These are phyloP conservation scores for Calonectria multiphialidica DNA, from an alignment of 2,329 filamentous ascomycete genomes.

Conservation along the genomic window DNA sequence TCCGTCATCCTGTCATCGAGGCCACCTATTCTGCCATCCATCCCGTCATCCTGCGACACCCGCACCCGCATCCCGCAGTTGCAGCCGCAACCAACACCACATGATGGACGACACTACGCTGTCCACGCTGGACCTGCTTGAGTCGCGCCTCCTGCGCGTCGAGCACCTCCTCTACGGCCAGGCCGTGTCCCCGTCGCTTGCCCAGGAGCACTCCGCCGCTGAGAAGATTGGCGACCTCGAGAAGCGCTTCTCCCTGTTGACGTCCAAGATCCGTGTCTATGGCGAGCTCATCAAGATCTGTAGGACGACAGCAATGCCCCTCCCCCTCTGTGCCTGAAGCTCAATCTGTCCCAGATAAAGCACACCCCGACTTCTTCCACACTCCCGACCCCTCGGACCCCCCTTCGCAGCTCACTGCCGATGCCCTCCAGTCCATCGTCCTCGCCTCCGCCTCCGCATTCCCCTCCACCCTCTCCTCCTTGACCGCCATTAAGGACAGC, in stretches of 20 bases:
- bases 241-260: conserved; percentile 62
- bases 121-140: conserved; percentile 67
- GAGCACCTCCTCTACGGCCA: conserved; percentile 70
- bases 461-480: conserved; percentile 66
- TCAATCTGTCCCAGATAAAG: conserved; percentile 56
- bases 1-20: conserved; percentile 27
- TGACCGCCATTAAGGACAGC: conserved; percentile 68
- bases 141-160: conserved; percentile 69
- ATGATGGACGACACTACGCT: conserved; percentile 65
- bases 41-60: conserved; percentile 20
- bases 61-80: conserved; percentile 38
- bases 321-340: background rate
- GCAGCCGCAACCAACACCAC: conserved; percentile 47
- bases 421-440: conserved; percentile 66
- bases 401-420: conserved; percentile 63
- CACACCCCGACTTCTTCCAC: conserved; percentile 68
- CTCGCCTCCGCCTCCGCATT: conserved; percentile 69
- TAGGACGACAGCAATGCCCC: conserved; percentile 49
- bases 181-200: conserved; percentile 44
- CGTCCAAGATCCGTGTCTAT: conserved; percentile 67
- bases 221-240: conserved; percentile 64
- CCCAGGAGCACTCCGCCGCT: conserved; percentile 55
- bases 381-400: conserved; percentile 57
- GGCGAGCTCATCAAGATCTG: conserved; percentile 71
- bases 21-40: conserved; percentile 26